Evolutionary conservation across 2,329 filamentous ascomycete species (phyloP).

Genomic region (Paraphaeosphaeria minitans): DNA sequence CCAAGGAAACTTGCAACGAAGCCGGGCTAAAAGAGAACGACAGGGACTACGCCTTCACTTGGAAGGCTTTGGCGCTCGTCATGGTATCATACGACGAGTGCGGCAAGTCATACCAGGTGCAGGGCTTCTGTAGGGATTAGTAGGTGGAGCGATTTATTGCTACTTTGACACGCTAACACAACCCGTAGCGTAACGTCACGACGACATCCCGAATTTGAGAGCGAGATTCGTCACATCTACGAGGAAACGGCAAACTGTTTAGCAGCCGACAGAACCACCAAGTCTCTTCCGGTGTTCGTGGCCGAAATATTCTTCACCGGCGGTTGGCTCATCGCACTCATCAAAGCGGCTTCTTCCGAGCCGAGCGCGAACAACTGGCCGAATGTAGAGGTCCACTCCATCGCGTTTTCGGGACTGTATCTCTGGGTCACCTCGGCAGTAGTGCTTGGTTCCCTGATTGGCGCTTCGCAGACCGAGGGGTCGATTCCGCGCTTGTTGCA

Average conservation of each 20-base stretch:
- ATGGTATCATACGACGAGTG: conserved; percentile 30
- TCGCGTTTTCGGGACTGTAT: conserved; percentile 26
- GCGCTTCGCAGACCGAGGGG: conserved; percentile 24
- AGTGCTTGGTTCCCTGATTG: conserved; percentile 20
- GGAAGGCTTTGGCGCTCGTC: conserved; percentile 26
- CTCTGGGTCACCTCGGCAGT: conserved; percentile 26
- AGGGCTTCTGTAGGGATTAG: conserved; percentile 16
- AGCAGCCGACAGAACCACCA: conserved; percentile 23
- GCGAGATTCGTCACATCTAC: conserved; percentile 20
- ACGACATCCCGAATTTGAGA: conserved; percentile 12
- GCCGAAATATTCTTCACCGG: conserved; percentile 26
- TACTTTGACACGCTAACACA: conserved; percentile 1
- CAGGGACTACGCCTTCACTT: conserved; percentile 16
- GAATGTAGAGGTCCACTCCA: conserved; percentile 23
- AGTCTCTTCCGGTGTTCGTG: conserved; percentile 21
- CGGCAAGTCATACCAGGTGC: conserved; percentile 15
- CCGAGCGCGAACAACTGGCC: conserved; percentile 25
- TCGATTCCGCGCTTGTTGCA: conserved; percentile 25
- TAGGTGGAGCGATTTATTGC: conserved; percentile 4
- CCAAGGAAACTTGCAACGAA: conserved; percentile 16
- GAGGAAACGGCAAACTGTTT: conserved; percentile 22
- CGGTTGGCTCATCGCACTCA: conserved; percentile 24
- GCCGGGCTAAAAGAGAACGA: conserved; percentile 4
- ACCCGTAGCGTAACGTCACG: conserved; percentile 2
- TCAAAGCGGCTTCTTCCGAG: conserved; percentile 24